These are phyloP conservation scores for Penicillium tannophilum DNA, from an alignment of 495 filamentous ascomycete genomes.

Conservation along the genomic window DNA sequence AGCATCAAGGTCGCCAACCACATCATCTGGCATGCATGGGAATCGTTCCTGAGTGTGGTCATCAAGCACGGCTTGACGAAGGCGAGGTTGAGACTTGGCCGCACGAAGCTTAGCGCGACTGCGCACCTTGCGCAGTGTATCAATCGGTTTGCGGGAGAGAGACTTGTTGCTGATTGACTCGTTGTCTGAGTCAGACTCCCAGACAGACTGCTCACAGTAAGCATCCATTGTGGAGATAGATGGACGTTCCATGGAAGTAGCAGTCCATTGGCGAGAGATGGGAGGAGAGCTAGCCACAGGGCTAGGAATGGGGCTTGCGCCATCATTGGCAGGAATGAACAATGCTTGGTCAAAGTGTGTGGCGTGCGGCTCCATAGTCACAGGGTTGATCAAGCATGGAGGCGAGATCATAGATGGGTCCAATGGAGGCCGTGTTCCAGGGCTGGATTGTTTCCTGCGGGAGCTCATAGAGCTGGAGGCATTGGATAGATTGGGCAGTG, in stretches of 20 bases:
- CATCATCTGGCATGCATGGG: slow-evolving; percentile 37
- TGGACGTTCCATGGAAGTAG: slow-evolving; percentile 41
- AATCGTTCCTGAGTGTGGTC: slow-evolving; percentile 32
- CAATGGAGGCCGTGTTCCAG: slow-evolving; percentile 35
- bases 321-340: slow-evolving; percentile 49
- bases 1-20: slow-evolving; percentile 14
- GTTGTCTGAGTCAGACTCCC: slow-evolving; percentile 51
- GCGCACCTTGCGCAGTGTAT: slow-evolving; percentile 50
- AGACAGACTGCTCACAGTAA: slow-evolving; percentile 47
- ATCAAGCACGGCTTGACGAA: slow-evolving; percentile 32
- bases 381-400: slow-evolving; percentile 44
- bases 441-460: slow-evolving; percentile 34
- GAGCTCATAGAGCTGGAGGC: slow-evolving; percentile 20
- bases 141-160: slow-evolving; percentile 44
- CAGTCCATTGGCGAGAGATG: slow-evolving; percentile 40
- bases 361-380: slow-evolving; percentile 48
- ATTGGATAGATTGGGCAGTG: slow-evolving; percentile 33
- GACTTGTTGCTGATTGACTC: slow-evolving; percentile 43
- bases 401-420: slow-evolving; percentile 49
- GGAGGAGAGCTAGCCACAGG: slow-evolving; percentile 38
- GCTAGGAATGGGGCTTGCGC: slow-evolving; percentile 44
- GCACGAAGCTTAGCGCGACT: slow-evolving; percentile 48
- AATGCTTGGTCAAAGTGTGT: slow-evolving; percentile 49
- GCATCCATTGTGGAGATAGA: slow-evolving; percentile 48
- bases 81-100: slow-evolving; percentile 45